Conservation (phyloP, 305 asterid genomes). For the Solanum aculeatissimum region DNA sequence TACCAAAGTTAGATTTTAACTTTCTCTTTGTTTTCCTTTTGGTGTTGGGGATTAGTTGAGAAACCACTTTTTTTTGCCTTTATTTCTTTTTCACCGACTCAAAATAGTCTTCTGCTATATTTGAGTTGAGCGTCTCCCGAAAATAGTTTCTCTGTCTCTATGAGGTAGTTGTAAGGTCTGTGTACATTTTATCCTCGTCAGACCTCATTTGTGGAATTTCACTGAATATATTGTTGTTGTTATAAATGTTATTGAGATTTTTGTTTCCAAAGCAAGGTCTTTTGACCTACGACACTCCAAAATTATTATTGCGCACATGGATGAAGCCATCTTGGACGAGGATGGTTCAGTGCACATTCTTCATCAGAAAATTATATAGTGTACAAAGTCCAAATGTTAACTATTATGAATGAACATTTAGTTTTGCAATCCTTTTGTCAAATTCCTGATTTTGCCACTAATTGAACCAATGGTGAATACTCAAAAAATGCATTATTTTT, state of each 20-base stretch:
- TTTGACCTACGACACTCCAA: neutral
- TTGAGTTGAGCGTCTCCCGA: no score
- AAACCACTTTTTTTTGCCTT: neutral
- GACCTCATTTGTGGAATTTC: neutral
- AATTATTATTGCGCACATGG: fast-evolving
- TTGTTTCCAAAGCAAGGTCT: neutral
- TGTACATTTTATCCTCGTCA: no score
- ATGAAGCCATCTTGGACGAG: neutral
- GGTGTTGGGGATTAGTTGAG: neutral
- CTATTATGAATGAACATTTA: neutral
- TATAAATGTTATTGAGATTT: neutral
- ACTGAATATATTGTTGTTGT: no score
- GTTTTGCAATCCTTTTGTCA: neutral
- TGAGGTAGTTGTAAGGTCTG: no score
- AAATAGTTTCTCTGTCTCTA: no score
- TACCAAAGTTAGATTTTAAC: neutral
- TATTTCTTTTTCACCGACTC: neutral
- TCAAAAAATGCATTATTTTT: neutral
- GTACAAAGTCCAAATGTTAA: neutral
- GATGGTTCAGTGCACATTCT: fast-evolving
- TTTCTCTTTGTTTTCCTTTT: neutral
- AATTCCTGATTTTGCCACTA: neutral
- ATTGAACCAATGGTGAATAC: fast-evolving
- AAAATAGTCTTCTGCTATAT: neutral
- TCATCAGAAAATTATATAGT: neutral